Conservation (phyloP, 1,139 yeast genomes). For the Pichia sorboxylosa region DNA sequence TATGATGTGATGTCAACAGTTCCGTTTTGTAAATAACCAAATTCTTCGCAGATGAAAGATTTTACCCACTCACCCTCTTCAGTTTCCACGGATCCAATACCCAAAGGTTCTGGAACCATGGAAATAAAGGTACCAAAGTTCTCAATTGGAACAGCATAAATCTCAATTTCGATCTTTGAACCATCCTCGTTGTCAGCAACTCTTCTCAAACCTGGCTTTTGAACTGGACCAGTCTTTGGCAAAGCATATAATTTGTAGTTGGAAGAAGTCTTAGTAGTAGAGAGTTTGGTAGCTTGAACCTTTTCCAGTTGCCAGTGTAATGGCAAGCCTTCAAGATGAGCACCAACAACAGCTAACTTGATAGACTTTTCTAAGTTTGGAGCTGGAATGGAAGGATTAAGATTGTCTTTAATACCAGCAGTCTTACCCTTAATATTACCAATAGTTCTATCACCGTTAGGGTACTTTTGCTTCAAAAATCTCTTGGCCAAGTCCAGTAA, state of each 20-base stretch:
- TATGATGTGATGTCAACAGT: constrained; percentile 66
- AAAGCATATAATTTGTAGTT: constrained; percentile 72
- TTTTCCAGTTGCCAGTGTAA: constrained; percentile 89
- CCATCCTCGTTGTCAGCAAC: constrained; percentile 38
- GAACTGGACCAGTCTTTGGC: constrained; percentile 68
- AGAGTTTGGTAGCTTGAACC: constrained; percentile 65
- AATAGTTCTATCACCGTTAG: constrained; percentile 33
- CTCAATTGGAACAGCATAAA: constrained; percentile 70
- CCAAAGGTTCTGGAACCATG: constrained; percentile 89
- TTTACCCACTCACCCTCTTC: constrained; percentile 73
- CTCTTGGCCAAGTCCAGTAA: constrained; percentile 70
- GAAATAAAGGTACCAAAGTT: constrained; percentile 70
- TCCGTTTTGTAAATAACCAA: constrained; percentile 62
- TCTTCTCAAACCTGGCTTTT: constrained; percentile 82
- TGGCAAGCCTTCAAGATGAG: constrained; percentile 80
- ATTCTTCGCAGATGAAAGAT: constrained; percentile 88
- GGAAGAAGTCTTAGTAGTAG: constrained; percentile 58
- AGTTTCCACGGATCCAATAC: constrained; percentile 84
- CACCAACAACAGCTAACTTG: constrained; percentile 89
- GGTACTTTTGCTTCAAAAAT: constrained; percentile 43
- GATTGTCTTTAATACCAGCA: constrained; percentile 27
- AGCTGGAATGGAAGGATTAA: constrained; percentile 28
- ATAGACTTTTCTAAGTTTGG: constrained; percentile 31
- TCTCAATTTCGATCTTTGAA: constrained; percentile 55
- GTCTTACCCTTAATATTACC: constrained; percentile 30